phyloP scores from a whole-genome alignment of 352 stramenopile genomes.

The Pythium phragmitis region DNA sequence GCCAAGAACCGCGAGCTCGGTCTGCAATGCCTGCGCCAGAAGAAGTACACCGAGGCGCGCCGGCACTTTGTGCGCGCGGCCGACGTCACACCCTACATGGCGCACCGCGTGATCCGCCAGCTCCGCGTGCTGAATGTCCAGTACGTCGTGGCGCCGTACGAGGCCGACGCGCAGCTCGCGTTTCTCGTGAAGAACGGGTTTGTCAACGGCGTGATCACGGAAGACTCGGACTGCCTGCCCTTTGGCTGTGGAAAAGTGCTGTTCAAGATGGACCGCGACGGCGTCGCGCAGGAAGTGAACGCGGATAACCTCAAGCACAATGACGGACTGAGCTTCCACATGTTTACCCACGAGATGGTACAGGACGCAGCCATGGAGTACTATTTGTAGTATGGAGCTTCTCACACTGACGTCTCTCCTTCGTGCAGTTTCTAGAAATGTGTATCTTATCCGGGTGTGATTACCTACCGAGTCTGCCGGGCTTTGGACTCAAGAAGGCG shows the following conservation, averaged over 20 bases:
- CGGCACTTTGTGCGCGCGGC: conserved; percentile 73
- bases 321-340: conserved; percentile 73
- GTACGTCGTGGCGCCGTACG: conserved; percentile 97
- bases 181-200: conserved; percentile 84
- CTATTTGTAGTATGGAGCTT: neutral
- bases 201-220: conserved; percentile 94
- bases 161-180: conserved; percentile 97
- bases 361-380: too few species aligned
- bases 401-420: neutral
- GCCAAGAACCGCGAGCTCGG: conserved; percentile 71
- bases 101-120: conserved; percentile 60
- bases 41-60: conserved; percentile 58
- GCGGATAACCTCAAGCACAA: conserved; percentile 87
- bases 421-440: conserved; percentile 83
- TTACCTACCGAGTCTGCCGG: conserved; percentile 79
- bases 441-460: conserved; percentile 92
- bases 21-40: conserved; percentile 52
- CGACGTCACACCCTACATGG: conserved; percentile 80
- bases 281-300: conserved; percentile 48
- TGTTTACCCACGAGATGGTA: conserved; percentile 88
- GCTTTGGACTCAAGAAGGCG: conserved; percentile 83
- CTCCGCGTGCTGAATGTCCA: conserved; percentile 55
- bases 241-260: conserved; percentile 91
- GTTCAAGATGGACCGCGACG: conserved; percentile 90
- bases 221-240: conserved; percentile 95